A percentile compares a stretch with the other conserved stretches of the same genome.
phyloP scores from a whole-genome alignment of 2,329 filamentous ascomycete species.

The Diplodia scrobiculata region DNA sequence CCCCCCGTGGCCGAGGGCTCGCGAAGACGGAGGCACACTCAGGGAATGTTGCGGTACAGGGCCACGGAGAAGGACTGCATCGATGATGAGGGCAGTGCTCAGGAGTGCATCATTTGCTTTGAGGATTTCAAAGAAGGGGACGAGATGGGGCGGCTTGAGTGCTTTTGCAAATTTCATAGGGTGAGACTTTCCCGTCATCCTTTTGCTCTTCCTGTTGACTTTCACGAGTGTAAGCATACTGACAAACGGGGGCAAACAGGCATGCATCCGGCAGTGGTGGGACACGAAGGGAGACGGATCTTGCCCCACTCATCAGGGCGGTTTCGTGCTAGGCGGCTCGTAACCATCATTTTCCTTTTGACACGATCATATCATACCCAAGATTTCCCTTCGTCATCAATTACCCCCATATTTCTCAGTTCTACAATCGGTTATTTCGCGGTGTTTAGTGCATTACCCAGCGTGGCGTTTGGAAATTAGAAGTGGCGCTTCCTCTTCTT shows the following conservation, averaged over 20 bases:
- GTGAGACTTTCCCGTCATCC: conserved; percentile 34
- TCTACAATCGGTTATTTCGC: not conserved
- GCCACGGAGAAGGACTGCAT: conserved; percentile 67
- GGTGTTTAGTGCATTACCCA: not conserved
- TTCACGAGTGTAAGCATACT: not conserved
- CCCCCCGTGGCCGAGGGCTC: conserved; percentile 19
- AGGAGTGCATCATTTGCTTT: conserved; percentile 66
- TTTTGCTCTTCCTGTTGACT: conserved; percentile 15
- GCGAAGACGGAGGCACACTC: conserved; percentile 17
- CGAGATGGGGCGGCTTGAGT: conserved; percentile 62
- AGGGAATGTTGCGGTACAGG: conserved; percentile 54
- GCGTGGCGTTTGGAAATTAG: conserved; percentile 14
- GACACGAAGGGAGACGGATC: conserved; percentile 56
- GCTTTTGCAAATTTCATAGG: conserved; percentile 66
- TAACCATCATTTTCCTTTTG: not conserved
- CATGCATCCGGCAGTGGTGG: conserved; percentile 64
- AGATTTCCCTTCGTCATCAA: not conserved
- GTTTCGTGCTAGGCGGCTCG: conserved; percentile 9
- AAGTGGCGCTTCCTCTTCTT: not conserved
- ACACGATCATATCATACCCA: not conserved
- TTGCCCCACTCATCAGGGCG: conserved; percentile 62
- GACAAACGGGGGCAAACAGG: conserved; percentile 31
- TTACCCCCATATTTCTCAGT: not conserved
- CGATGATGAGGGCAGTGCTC: conserved; percentile 53
- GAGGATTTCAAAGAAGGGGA: conserved; percentile 65